phyloP scores from a whole-genome alignment of 73 alveolate genomes.

The Tetrahymena thermophila region DNA sequence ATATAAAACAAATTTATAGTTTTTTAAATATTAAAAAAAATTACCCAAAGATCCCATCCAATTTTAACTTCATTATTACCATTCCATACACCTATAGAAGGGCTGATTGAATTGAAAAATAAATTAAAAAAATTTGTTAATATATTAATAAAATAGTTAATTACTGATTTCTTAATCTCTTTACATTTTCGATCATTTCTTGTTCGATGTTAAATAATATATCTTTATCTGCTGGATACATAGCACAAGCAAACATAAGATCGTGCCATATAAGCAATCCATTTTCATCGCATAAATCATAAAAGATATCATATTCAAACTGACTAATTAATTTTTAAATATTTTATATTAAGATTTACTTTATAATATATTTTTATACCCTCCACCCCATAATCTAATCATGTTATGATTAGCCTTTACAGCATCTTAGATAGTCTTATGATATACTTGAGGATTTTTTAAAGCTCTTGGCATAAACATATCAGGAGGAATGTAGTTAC shows the following conservation, averaged over 20 bases:
- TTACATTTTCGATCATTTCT: conserved; percentile 71
- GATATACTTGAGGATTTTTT: conserved; percentile 61
- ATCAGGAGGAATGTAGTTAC: conserved; percentile 88
- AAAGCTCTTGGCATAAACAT: conserved; percentile 76
- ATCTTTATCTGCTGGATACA: conserved; percentile 73
- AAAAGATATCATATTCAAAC: conserved; percentile 82
- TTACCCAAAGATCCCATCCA: conserved; percentile 61
- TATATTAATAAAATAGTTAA: conserved; percentile 43
- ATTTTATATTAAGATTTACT: neutral
- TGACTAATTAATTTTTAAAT: neutral
- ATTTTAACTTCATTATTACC: conserved; percentile 62
- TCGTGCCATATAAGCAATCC: conserved; percentile 84
- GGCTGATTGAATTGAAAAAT: neutral
- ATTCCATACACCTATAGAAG: conserved; percentile 49
- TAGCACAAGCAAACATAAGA: conserved; percentile 87
- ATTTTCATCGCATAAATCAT: conserved; percentile 76
- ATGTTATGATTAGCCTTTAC: conserved; percentile 72
- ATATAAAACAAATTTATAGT: neutral
- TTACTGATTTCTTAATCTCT: conserved; percentile 70
- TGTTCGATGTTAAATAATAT: conserved; percentile 59
- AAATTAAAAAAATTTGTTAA: neutral
- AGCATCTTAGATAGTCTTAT: conserved; percentile 61
- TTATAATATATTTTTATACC: conserved; percentile 2
- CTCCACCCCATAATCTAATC: conserved; percentile 89
- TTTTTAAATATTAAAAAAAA: neutral